Percentiles rank a stretch among this genome's conserved stretches.
Conservation (phyloP, 2,329 filamentous ascomycete genomes). For the Pseudopyrenochaeta lycopersici region DNA sequence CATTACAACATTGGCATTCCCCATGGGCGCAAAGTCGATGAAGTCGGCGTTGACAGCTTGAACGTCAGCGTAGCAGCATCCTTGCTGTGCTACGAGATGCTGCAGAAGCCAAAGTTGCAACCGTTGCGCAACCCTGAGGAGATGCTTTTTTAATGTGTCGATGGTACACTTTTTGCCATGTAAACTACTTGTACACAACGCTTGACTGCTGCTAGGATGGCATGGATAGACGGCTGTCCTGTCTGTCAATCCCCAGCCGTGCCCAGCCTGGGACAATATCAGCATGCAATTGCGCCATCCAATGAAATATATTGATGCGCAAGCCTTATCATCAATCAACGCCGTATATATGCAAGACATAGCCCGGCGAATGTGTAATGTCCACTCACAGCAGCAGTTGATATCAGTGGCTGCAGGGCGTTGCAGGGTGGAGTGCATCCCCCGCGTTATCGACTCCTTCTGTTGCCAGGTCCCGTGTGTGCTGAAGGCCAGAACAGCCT, state of each 20-base stretch:
- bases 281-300: slow-evolving; percentile 1
- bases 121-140: slow-evolving; percentile 18
- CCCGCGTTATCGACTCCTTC: slow-evolving; percentile 3
- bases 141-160: slow-evolving; percentile 33
- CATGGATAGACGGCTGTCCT: neutral
- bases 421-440: slow-evolving; percentile 15
- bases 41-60: slow-evolving; percentile 80
- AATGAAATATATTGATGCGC: slow-evolving; percentile 2
- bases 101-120: slow-evolving; percentile 53
- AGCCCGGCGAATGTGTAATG: neutral
- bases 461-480: slow-evolving; percentile 10
- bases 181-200: neutral
- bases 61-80: slow-evolving; percentile 92
- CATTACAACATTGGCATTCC: slow-evolving; percentile 72
- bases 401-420: slow-evolving; percentile 13
- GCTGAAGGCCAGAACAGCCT: neutral
- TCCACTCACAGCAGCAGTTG: slow-evolving; percentile 4
- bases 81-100: slow-evolving; percentile 75
- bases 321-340: slow-evolving; percentile 11
- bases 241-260: neutral
- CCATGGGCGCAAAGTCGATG: slow-evolving; percentile 55
- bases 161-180: neutral
- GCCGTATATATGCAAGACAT: slow-evolving; percentile 11
- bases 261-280: neutral
- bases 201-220: neutral